phyloP scores from a whole-genome alignment of 2,329 filamentous ascomycete genomes.

The Trichoderma simmonsii region DNA sequence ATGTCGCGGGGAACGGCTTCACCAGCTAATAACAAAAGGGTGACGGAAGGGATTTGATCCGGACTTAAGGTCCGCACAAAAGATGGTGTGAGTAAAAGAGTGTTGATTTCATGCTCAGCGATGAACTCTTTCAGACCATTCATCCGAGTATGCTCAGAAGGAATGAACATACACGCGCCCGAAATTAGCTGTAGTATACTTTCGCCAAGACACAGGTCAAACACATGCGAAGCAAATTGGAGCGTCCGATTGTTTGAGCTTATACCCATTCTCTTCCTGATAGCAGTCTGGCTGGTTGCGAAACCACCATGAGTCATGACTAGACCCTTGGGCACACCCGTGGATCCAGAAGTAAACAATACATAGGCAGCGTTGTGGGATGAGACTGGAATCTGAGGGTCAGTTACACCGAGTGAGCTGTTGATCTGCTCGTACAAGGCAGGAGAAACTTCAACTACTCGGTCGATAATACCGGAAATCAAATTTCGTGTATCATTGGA shows the following conservation, averaged over 20 bases:
- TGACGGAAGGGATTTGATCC: neutral
- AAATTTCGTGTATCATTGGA: neutral
- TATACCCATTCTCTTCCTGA: neutral
- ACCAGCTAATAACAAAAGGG: conserved; percentile 9
- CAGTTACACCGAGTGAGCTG: neutral
- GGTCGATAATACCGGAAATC: neutral
- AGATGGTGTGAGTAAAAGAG: conserved; percentile 6
- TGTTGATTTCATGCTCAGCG: neutral
- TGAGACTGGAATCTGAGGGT: neutral
- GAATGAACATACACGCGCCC: conserved; percentile 25
- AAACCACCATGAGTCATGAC: conserved; percentile 20
- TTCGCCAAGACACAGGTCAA: conserved; percentile 19
- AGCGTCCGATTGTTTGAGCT: neutral
- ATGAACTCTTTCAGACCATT: conserved; percentile 18
- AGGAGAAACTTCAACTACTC: neutral
- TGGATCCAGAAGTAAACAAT: conserved; percentile 52
- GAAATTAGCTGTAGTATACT: conserved; percentile 11
- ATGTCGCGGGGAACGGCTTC: conserved; percentile 12
- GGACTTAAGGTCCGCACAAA: neutral
- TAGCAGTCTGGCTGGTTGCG: neutral
- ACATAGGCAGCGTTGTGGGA: conserved; percentile 28
- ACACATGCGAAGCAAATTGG: conserved; percentile 22
- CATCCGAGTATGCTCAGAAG: conserved; percentile 17
- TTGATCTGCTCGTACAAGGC: neutral
- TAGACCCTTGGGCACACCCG: conserved; percentile 45